A percentile compares a stretch with the other conserved stretches of the same genome.
Conservation (phyloP, 306 rosid species). For the Rosa multiflora region DNA sequence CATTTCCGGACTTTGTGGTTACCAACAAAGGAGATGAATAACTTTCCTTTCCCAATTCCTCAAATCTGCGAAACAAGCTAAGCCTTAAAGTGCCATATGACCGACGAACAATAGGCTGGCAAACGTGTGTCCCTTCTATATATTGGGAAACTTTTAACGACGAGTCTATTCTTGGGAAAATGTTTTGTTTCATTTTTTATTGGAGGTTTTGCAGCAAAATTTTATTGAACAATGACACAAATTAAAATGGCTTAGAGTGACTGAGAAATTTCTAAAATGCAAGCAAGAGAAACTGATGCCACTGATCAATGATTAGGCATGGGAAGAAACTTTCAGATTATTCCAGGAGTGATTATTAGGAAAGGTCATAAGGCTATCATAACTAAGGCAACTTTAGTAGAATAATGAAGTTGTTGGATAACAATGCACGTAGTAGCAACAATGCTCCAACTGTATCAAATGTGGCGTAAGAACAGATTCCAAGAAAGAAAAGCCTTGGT, state of each 20-base stretch:
- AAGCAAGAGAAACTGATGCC: background rate
- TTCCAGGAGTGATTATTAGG: background rate
- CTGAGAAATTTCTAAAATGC: background rate
- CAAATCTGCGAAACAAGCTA: too few species aligned
- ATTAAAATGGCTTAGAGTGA: background rate
- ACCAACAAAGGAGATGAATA: too few species aligned
- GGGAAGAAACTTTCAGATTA: background rate
- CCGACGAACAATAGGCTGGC: background rate
- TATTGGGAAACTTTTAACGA: background rate
- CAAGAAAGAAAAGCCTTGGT: background rate
- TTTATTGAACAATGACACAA: background rate
- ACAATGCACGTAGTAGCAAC: background rate
- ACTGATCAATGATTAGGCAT: background rate
- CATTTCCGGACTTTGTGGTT: too few species aligned
- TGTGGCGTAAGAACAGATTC: background rate
- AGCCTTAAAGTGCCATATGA: background rate
- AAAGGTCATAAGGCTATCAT: background rate
- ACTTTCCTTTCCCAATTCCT: too few species aligned
- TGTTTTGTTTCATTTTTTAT: background rate
- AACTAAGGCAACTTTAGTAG: background rate
- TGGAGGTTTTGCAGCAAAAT: background rate
- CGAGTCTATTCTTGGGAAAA: background rate
- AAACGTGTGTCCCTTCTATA: background rate
- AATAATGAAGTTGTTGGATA: background rate
- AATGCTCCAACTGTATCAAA: background rate